Conservation (phyloP, 805 yeast genomes). For the Zygotorulaspora sp. region DNA sequence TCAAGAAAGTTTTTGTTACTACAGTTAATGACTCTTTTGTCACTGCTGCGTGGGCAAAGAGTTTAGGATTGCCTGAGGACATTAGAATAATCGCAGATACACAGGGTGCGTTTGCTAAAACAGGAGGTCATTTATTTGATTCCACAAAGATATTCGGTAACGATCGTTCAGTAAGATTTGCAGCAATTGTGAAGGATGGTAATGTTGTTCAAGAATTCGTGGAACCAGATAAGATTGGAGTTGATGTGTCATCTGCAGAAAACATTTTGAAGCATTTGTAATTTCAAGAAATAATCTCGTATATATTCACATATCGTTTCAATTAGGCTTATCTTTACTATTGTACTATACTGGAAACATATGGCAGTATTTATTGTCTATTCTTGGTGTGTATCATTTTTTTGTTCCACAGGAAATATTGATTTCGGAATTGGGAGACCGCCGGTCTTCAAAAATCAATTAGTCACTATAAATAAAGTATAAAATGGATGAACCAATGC, state of each 20-base stretch:
- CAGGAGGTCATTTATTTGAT: conserved; percentile 65
- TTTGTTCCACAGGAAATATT: too few species aligned
- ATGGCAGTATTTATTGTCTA: too few species aligned
- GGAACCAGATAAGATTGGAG: conserved; percentile 78
- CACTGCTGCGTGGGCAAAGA: conserved; percentile 70
- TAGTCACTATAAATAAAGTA: too few species aligned
- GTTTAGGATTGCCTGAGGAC: conserved; percentile 33
- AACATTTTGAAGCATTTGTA: conserved; percentile 32
- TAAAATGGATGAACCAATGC: too few species aligned
- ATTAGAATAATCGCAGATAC: conserved; percentile 74
- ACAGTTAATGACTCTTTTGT: conserved; percentile 88
- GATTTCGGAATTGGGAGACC: too few species aligned
- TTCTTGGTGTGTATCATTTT: too few species aligned
- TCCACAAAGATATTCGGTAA: conserved; percentile 75
- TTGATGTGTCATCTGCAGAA: conserved; percentile 46
- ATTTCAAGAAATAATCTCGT: too few species aligned
- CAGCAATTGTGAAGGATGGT: conserved; percentile 71
- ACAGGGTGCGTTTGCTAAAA: conserved; percentile 62
- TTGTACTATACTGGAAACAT: too few species aligned
- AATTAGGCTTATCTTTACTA: too few species aligned
- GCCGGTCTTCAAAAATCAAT: too few species aligned
- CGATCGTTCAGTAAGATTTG: conserved; percentile 68
- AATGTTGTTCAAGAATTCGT: conserved; percentile 59
- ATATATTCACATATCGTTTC: too few species aligned
- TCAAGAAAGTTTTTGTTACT: conserved; percentile 54